These are phyloP conservation scores for Crithidia mellificae DNA, from an alignment of 208 protist species.

Conservation along the genomic window DNA sequence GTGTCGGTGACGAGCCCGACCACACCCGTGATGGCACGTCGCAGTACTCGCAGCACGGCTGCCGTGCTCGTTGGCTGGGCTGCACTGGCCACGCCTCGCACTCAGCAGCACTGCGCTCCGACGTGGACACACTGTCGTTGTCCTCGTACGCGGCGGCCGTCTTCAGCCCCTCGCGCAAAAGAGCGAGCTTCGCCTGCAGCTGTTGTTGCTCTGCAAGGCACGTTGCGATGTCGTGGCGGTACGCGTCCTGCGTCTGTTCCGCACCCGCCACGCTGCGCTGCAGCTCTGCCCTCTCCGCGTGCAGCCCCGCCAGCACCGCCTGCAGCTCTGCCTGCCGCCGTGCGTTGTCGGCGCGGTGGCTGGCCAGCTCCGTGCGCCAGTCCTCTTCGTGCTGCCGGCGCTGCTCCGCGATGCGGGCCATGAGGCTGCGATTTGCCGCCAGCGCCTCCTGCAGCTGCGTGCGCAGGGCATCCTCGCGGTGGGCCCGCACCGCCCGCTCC, in stretches of 20 bases:
- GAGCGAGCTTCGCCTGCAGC: conserved; percentile 22
- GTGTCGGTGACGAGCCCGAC: conserved; percentile 13
- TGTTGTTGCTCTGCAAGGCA: conserved; percentile 35
- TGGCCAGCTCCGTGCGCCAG: conserved; percentile 33
- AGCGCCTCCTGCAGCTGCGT: conserved; percentile 43
- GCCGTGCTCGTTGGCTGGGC: conserved; percentile 3
- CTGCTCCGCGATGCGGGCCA: conserved; percentile 31
- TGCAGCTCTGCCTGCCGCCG: conserved; percentile 22
- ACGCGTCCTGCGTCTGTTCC: conserved; percentile 18
- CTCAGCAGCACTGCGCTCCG: not conserved
- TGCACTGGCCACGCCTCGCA: not conserved
- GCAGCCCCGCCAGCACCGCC: conserved; percentile 34
- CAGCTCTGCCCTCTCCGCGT: conserved; percentile 31
- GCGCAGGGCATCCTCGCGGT: conserved; percentile 61
- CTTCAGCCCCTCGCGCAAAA: conserved; percentile 6
- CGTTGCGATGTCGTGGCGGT: conserved; percentile 7
- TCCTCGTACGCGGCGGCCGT: not conserved
- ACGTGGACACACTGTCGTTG: not conserved
- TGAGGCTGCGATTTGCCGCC: conserved; percentile 28
- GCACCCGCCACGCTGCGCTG: conserved; percentile 28
- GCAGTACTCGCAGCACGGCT: conserved; percentile 26
- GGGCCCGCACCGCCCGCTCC: conserved; percentile 57
- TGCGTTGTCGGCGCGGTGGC: conserved; percentile 17
- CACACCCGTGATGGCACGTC: conserved; percentile 20
- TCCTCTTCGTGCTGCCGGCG: conserved; percentile 23